Conservation (phyloP, 495 filamentous ascomycete genomes). For the Neurospora sp. region DNA sequence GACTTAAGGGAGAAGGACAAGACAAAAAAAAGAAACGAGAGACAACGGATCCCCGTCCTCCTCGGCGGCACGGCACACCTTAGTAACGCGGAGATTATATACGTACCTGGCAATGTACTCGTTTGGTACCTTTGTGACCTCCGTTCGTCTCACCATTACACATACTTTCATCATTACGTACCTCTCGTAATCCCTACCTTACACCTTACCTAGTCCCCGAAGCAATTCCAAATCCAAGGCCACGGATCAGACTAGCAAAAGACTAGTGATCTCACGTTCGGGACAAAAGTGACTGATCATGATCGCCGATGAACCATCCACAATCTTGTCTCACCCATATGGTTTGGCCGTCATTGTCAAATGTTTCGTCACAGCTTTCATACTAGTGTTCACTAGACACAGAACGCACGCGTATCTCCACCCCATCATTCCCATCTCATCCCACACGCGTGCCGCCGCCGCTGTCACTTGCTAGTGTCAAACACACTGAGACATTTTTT, state of each 20-base stretch:
- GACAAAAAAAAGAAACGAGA: not conserved
- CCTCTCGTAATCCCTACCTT: not conserved
- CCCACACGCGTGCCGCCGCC: not conserved
- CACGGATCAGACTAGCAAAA: not conserved
- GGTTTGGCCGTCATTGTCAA: not conserved
- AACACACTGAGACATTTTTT: not conserved
- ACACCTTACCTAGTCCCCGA: not conserved
- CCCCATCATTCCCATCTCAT: not conserved
- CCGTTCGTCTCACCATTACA: not conserved
- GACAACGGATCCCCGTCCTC: not conserved
- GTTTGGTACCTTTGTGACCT: not conserved
- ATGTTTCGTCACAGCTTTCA: no score
- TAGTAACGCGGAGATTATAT: not conserved
- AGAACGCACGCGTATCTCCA: not conserved
- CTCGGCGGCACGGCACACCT: not conserved
- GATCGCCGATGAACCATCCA: not conserved
- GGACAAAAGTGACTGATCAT: not conserved
- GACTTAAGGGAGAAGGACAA: not conserved
- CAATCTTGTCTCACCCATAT: not conserved
- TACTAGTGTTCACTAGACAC: no score
- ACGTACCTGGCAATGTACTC: not conserved
- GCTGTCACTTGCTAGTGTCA: not conserved
- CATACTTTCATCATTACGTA: not conserved
- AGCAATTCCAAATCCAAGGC: not conserved
- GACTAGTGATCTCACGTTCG: not conserved